A percentile compares a stretch with the other conserved stretches of the same genome.
These are phyloP conservation scores for Vitis rupestris DNA, from an alignment of 164 flowering plant species.

Conservation along the genomic window DNA sequence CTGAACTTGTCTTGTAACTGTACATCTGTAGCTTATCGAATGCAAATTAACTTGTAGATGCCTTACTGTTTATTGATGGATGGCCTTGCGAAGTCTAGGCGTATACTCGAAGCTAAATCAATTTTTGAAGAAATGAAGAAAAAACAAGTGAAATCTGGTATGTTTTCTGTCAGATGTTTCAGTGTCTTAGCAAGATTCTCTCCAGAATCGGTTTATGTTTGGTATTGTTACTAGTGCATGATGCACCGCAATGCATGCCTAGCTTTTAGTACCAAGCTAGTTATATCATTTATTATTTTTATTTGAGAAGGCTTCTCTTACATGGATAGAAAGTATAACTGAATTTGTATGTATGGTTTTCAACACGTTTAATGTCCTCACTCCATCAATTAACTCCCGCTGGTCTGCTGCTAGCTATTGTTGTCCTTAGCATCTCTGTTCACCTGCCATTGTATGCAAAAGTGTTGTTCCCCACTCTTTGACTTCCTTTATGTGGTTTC, in stretches of 20 bases:
- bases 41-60: constrained; percentile 50
- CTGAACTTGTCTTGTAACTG: neutral
- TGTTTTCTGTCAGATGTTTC: constrained; percentile 7
- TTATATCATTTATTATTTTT: neutral
- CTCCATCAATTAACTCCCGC: no score
- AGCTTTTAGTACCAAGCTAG: neutral
- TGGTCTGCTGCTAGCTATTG: no score
- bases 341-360: no score
- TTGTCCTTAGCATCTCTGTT: no score
- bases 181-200: neutral
- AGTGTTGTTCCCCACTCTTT: no score
- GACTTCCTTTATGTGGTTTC: no score
- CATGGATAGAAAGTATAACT: no score
- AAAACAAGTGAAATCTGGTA: constrained; percentile 72
- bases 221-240: neutral
- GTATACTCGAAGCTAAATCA: constrained; percentile 67
- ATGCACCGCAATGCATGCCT: neutral
- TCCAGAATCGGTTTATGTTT: neutral
- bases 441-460: no score
- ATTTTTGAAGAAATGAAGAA: constrained; percentile 62
- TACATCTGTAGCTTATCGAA: constrained; percentile 7
- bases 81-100: constrained; percentile 79
- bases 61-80: constrained; percentile 94
- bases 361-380: no score
- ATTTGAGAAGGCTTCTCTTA: no score